phyloP scores from a whole-genome alignment of 2,329 filamentous ascomycete genomes.

The Xylariaceae sp. region DNA sequence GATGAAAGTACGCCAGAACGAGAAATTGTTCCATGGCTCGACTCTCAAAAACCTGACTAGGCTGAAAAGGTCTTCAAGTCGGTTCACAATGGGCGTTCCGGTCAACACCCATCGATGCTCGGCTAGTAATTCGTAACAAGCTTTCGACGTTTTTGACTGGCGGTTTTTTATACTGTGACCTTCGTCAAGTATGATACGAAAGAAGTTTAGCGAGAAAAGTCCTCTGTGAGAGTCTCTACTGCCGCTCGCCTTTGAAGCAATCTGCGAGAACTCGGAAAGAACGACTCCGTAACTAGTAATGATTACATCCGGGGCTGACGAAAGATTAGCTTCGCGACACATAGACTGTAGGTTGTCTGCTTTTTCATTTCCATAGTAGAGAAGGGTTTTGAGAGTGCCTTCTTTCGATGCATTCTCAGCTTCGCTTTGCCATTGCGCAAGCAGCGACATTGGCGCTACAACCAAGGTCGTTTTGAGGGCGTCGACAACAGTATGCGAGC shows the following conservation, averaged over 20 bases:
- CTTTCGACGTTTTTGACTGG: constrained; percentile 88
- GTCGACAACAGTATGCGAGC: constrained; percentile 54
- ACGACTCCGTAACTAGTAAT: constrained; percentile 94
- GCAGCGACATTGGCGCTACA: constrained; percentile 91
- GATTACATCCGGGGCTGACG: constrained; percentile 80
- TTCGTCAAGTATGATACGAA: constrained; percentile 92
- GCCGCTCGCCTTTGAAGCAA: constrained; percentile 65
- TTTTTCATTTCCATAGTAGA: constrained; percentile 93
- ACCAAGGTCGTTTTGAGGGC: constrained; percentile 91
- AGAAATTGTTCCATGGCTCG: constrained; percentile 98
- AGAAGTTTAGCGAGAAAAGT: constrained; percentile 90
- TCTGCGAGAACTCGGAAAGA: constrained; percentile 81
- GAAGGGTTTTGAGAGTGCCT: constrained; percentile 76
- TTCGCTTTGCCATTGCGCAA: constrained; percentile 97
- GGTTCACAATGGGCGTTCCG: constrained; percentile 94
- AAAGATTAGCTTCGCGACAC: constrained; percentile 71
- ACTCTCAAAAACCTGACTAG: constrained; percentile 89
- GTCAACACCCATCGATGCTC: constrained; percentile 91
- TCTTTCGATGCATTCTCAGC: constrained; percentile 84
- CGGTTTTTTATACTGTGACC: constrained; percentile 90
- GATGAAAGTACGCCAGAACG: constrained; percentile 98
- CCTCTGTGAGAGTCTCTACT: constrained; percentile 61
- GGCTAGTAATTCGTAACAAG: constrained; percentile 86
- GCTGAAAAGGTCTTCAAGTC: constrained; percentile 90
- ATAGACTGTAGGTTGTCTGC: constrained; percentile 71